A percentile compares a stretch with the other conserved stretches of the same genome.
phyloP scores from a whole-genome alignment of 176 grass and related monocot species.

The Ampelocalamus luodianensis region DNA sequence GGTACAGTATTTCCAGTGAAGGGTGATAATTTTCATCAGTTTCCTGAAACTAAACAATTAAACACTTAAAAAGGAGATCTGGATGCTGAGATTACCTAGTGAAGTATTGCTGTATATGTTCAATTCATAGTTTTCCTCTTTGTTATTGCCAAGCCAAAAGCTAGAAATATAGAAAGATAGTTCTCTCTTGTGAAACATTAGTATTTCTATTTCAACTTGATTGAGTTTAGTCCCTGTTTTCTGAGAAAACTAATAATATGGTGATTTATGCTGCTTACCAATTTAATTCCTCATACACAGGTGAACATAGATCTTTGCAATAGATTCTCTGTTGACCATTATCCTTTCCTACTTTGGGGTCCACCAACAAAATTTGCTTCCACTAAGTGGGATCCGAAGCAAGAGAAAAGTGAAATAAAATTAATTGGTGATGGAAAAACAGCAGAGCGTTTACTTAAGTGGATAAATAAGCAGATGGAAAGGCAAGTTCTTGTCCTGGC shows the following conservation, averaged over 20 bases:
- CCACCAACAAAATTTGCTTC: constrained; percentile 71
- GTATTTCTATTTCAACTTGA: neutral
- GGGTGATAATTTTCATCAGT: constrained; percentile 16
- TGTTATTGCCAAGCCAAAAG: neutral
- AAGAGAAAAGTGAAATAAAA: constrained; percentile 84
- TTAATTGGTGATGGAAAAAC: constrained; percentile 87
- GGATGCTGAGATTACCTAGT: neutral
- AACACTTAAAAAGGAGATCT: neutral
- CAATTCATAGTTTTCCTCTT: neutral
- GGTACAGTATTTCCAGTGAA: constrained; percentile 58
- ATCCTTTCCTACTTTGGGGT: constrained; percentile 92
- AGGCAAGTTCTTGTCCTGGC: constrained; percentile 57
- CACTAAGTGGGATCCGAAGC: constrained; percentile 74
- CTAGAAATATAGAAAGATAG: neutral
- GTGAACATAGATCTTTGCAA: constrained; percentile 78
- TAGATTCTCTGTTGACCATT: constrained; percentile 82
- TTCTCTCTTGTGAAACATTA: constrained; percentile 3
- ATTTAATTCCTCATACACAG: constrained; percentile 48
- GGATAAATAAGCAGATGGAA: constrained; percentile 88
- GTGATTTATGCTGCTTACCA: constrained; percentile 2
- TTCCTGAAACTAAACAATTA: neutral
- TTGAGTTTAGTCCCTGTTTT: constrained; percentile 2
- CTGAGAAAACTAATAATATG: neutral
- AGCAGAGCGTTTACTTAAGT: constrained; percentile 82
- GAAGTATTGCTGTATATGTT: neutral